Evolutionary conservation across 2,329 filamentous ascomycete genomes (phyloP), one percentile per base, ranked within the genome.

Genomic region (Alternaria solani): DNA sequence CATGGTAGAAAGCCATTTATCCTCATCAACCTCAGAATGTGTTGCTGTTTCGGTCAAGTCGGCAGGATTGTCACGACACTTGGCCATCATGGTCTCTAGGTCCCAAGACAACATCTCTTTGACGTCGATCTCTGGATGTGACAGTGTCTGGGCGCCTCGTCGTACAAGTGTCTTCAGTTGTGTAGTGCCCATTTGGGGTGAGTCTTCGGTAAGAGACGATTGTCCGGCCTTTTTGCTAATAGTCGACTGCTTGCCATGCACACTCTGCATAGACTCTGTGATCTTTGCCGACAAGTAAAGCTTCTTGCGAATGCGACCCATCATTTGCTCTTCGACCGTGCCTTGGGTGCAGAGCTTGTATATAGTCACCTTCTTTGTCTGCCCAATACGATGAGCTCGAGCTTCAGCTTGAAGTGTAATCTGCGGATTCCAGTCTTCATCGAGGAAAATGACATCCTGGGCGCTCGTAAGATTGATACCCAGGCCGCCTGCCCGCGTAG

Each of bases 201-300:
- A 80, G 23, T 85, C 81, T 11, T 84, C 82, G 14, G 81, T 76
- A 2, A 70, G 56, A 3, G 66, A 62, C 9, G 61, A 32, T 7
- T 67, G 67, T 5, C 69, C 66, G 5, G n/a, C 28, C 48, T 55
- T 38, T 9, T 61, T 55, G 28, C 68, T 69, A 0, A 55, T 65
- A 1, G 71, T 58, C 4, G 74, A 71, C 1, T 78, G 76, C 28
- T 72, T 71, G 38, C 70, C 67, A 64, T 87, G 83, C 7, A 86
- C 81, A 63, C 83, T 85, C 42, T 82, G 80, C 84, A 88, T 87
- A 1, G 82, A 82, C 61, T 88, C 86, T 0, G 85, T 88, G 18
- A 88, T 85, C 66, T 87, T 88, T 0, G 84, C 81, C 0, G 86
- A 87, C 0, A 89, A 77, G 61, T 88, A 88, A 0, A 88, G 77